A percentile compares a stretch with the other conserved stretches of the same genome.
Conservation (phyloP, 1,284 basidiomycete species). For the Ceratobasidium sp. region DNA sequence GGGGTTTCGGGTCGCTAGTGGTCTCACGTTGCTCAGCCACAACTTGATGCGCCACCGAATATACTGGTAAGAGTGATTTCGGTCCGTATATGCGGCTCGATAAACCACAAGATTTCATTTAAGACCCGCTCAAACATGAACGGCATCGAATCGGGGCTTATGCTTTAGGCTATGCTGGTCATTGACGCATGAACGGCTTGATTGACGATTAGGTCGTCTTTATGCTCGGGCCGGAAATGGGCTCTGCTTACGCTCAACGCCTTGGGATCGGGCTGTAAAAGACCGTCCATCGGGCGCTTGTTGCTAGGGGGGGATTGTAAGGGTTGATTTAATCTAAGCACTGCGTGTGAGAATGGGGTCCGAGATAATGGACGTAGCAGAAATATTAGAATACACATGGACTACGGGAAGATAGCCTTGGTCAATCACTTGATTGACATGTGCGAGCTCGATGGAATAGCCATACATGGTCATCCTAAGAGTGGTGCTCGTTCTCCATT, state of each 20-base stretch:
- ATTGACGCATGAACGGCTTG: not conserved
- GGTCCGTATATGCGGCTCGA: not conserved
- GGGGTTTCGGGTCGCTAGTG: not conserved
- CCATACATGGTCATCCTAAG: constrained; percentile 28
- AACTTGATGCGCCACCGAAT: constrained; percentile 1
- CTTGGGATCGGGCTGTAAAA: not conserved
- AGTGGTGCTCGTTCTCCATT: constrained; percentile 39
- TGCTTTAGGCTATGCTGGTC: not conserved
- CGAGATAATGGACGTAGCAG: not conserved
- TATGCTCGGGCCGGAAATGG: not conserved
- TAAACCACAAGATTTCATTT: too few species aligned
- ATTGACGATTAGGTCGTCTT: not conserved
- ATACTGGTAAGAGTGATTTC: not conserved
- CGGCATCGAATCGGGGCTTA: not conserved
- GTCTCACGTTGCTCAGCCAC: not conserved
- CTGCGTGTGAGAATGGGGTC: not conserved
- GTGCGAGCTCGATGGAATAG: not conserved
- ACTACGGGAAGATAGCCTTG: too few species aligned
- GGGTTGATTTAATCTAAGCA: constrained; percentile 2
- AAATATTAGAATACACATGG: too few species aligned
- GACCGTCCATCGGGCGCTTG: not conserved
- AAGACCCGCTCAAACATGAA: too few species aligned
- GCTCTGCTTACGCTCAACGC: not conserved
- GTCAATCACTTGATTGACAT: too few species aligned
- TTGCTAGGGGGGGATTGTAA: not conserved